Conservation (phyloP, 768 basidiomycete genomes). For the Cystofilobasidium macerans region DNA sequence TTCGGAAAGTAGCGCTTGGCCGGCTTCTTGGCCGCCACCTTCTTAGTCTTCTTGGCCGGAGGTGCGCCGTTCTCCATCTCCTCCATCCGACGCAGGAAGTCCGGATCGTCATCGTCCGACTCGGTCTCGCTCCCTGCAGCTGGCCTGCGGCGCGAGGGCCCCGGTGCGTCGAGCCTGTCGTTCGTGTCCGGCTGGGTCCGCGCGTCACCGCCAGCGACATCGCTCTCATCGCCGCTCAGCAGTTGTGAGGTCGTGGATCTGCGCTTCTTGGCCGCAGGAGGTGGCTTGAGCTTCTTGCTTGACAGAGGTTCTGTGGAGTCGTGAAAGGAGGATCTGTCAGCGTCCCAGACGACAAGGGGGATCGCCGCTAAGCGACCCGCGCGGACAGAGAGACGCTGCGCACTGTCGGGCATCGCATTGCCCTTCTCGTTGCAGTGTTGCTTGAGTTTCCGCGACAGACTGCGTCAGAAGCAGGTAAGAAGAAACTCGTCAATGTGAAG, state of each 20-base stretch:
- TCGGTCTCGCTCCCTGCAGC: background rate
- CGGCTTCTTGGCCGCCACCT: background rate
- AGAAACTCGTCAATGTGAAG: too few species aligned
- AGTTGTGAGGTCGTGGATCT: background rate
- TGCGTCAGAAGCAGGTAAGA: background rate
- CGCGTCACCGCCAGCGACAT: background rate
- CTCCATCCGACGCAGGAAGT: background rate
- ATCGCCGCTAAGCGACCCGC: too few species aligned
- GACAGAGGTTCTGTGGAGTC: background rate
- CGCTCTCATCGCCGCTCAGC: background rate
- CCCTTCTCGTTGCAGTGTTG: slow-evolving; percentile 1
- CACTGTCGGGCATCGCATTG: background rate
- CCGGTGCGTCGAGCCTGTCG: background rate
- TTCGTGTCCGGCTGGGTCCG: background rate
- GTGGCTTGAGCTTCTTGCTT: background rate
- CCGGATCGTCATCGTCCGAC: slow-evolving; percentile 1
- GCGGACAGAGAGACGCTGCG: background rate
- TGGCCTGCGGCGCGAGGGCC: too few species aligned
- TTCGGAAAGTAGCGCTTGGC: slow-evolving; percentile 18
- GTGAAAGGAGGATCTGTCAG: background rate
- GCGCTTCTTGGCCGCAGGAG: slow-evolving; percentile 2
- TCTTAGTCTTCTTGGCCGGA: slow-evolving; percentile 13
- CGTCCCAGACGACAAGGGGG: too few species aligned
- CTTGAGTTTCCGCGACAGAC: background rate
- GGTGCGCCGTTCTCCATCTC: background rate